These are phyloP conservation scores for Nakazawaea sp. DNA, from an alignment of 805 yeast species.

Conservation along the genomic window DNA sequence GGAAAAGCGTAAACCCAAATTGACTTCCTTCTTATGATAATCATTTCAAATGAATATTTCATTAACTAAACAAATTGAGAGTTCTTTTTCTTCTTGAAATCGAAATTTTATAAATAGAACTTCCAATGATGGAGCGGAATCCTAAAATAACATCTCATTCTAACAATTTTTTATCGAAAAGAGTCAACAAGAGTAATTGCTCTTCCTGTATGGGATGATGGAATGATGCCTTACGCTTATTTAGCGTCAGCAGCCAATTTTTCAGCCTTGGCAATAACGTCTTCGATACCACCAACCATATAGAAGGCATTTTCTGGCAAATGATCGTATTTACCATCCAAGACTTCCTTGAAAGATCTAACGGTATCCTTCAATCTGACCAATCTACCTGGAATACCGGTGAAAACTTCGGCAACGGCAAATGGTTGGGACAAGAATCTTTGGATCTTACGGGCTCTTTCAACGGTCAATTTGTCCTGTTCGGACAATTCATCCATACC, in stretches of 20 bases:
- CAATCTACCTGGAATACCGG: constrained; percentile 98
- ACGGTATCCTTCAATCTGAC: constrained; percentile 96
- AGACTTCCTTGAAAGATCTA: constrained; percentile 90
- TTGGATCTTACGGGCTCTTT: constrained; percentile 99
- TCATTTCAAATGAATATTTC: constrained; percentile 1
- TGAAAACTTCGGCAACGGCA: constrained; percentile 99
- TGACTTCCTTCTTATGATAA: neutral
- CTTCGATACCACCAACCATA: constrained; percentile 99
- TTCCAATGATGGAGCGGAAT: too few relatives aligned
- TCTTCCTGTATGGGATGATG: too few relatives aligned
- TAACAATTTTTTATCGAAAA: too few relatives aligned
- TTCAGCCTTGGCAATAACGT: constrained; percentile 97
- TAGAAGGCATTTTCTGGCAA: constrained; percentile 99
- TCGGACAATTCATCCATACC: constrained; percentile 99
- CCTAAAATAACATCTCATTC: too few relatives aligned
- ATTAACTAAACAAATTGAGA: constrained; percentile 2
- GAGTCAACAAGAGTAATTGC: too few relatives aligned
- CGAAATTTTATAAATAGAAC: too few relatives aligned
- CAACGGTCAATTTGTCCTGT: constrained; percentile 97
- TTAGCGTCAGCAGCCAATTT: constrained; percentile 92
- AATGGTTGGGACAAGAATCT: constrained; percentile 99
- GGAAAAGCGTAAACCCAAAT: too few relatives aligned
- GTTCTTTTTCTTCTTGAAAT: too few relatives aligned
- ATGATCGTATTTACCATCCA: constrained; percentile 97
- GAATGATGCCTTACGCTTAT: constrained; percentile 12